Evolutionary conservation across 2,329 filamentous ascomycete species (phyloP).

Genomic region (Cercospora sp.): DNA sequence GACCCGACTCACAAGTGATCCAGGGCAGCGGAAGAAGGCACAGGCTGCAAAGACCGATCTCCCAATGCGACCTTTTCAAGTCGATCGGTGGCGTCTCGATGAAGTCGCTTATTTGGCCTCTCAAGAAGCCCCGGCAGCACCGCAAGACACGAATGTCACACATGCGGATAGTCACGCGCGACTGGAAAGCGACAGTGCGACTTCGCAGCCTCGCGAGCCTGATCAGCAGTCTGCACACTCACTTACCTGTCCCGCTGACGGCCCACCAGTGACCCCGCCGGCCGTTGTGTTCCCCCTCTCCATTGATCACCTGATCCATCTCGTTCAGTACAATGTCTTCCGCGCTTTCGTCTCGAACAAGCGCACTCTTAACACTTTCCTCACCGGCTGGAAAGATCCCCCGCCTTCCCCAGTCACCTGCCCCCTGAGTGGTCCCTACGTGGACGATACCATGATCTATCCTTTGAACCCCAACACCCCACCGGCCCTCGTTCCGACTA

Average conservation of each 20-base stretch:
- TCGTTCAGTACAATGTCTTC: neutral
- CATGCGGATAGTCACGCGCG: neutral
- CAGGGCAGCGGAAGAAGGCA: neutral
- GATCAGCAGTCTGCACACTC: neutral
- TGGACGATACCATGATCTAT: neutral
- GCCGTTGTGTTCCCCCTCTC: neutral
- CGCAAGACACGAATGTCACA: neutral
- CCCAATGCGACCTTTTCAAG: neutral
- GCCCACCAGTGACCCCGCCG: neutral
- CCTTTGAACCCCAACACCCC: neutral
- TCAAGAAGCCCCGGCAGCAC: neutral
- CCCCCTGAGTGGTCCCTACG: neutral
- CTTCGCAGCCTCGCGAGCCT: neutral
- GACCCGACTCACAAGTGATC: neutral
- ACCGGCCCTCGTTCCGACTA: neutral
- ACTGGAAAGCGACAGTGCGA: neutral
- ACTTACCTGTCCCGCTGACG: neutral
- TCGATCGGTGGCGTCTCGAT: neutral
- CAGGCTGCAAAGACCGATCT: neutral
- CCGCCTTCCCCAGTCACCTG: neutral
- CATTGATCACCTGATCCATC: neutral
- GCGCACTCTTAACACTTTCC: neutral
- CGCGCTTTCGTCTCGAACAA: neutral
- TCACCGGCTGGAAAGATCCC: neutral
- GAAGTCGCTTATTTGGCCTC: neutral